A percentile compares a stretch with the other conserved stretches of the same genome.
Evolutionary conservation across 345 rosid genomes (phyloP).

Genomic region (Melastoma malabathricum): DNA sequence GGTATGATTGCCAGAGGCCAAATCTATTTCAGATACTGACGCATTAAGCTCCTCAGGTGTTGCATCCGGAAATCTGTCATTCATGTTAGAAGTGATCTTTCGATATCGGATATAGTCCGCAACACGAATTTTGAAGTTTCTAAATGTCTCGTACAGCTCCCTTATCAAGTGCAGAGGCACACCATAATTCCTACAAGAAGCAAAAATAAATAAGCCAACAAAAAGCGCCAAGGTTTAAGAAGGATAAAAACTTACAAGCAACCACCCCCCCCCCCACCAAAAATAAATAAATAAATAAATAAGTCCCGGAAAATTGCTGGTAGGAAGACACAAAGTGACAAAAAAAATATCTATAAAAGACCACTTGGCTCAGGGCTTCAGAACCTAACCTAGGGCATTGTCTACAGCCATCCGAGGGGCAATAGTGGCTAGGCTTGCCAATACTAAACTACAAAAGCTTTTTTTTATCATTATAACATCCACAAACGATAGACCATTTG

Average conservation of each 20-base stretch:
- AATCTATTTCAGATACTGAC: conserved; percentile 30
- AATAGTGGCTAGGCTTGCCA: too few species aligned
- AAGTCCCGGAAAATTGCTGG: too few species aligned
- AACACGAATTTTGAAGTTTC: conserved; percentile 82
- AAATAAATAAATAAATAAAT: not conserved
- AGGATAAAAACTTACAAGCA: not conserved
- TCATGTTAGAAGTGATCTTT: conserved; percentile 94
- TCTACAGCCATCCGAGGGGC: too few species aligned
- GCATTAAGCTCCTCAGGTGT: conserved; percentile 70
- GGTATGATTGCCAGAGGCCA: not conserved
- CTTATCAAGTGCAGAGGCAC: conserved; percentile 85
- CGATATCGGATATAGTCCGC: conserved; percentile 88
- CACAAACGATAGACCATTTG: too few species aligned
- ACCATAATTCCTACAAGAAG: conserved; percentile 75
- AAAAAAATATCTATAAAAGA: too few species aligned
- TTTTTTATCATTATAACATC: too few species aligned
- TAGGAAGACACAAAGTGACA: too few species aligned
- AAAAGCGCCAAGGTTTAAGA: not conserved
- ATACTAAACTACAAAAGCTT: too few species aligned
- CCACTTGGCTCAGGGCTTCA: too few species aligned
- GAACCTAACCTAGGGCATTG: too few species aligned
- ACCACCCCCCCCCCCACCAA: too few species aligned
- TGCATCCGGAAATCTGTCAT: conserved; percentile 89
- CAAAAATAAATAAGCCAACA: conserved; percentile 4
- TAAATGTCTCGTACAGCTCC: conserved; percentile 94